Conservation (phyloP, 495 filamentous ascomycete genomes). For the Penicillium verhagenii region DNA sequence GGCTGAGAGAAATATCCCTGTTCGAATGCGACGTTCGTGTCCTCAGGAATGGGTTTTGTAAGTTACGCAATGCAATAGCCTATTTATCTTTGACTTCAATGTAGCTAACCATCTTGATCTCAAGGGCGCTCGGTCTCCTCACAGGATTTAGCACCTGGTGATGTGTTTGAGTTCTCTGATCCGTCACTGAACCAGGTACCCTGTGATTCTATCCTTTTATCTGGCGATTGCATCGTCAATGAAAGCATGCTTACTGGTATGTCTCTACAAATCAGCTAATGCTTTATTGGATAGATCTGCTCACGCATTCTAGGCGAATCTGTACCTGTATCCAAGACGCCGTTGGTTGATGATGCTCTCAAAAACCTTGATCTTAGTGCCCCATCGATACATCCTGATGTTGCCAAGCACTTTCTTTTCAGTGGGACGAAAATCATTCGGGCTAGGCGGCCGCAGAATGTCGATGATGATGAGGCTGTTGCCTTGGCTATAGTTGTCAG, state of each 20-base stretch:
- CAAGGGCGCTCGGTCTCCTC: constrained; percentile 83
- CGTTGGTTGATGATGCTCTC: constrained; percentile 80
- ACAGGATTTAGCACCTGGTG: constrained; percentile 87
- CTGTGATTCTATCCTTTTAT: constrained; percentile 86
- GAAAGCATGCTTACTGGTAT: constrained; percentile 97
- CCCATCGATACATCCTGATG: constrained; percentile 71
- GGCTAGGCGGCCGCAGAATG: constrained; percentile 81
- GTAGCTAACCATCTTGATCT: background rate
- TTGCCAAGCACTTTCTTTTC: constrained; percentile 88
- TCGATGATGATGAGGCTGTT: constrained; percentile 82
- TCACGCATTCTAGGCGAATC: constrained; percentile 70
- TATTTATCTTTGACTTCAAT: too few species aligned
- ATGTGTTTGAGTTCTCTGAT: constrained; percentile 97
- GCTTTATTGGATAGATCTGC: background rate
- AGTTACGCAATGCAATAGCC: constrained; percentile 23
- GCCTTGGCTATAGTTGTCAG: constrained; percentile 88
- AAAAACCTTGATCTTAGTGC: constrained; percentile 69
- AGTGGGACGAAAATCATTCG: constrained; percentile 94
- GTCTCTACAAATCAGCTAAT: constrained; percentile 2
- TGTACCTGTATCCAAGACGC: constrained; percentile 90
- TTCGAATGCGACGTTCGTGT: constrained; percentile 96
- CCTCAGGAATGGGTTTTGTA: constrained; percentile 91
- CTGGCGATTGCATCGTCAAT: constrained; percentile 97
- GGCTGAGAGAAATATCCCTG: constrained; percentile 85
- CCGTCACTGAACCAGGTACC: constrained; percentile 92